A percentile compares a stretch with the other conserved stretches of the same genome.
phyloP scores from a whole-genome alignment of 768 basidiomycete genomes.

The Termitomyces sp. region DNA sequence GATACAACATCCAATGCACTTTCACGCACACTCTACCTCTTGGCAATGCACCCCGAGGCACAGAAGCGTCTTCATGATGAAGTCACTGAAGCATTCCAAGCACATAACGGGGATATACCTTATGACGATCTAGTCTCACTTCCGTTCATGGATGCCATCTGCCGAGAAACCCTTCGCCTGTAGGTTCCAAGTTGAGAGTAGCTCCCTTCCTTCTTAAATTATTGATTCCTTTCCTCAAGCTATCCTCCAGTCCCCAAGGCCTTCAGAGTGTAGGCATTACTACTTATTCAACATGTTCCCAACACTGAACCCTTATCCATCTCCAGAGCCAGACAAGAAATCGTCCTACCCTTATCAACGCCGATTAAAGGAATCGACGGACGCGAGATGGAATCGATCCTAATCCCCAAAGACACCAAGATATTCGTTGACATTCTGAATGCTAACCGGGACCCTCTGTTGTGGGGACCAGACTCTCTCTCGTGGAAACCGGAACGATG shows the following conservation, averaged over 20 bases:
- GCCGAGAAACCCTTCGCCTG: no score
- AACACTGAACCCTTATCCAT: neutral
- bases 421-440: no score
- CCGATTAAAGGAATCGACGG: no score
- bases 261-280: conserved; percentile 12
- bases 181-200: conserved; percentile 9
- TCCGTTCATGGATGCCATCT: conserved; percentile 22
- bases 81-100: conserved; percentile 22
- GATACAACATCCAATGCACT: conserved; percentile 32
- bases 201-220: neutral
- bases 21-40: conserved; percentile 23
- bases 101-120: no score
- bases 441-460: no score
- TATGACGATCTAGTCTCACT: conserved; percentile 18
- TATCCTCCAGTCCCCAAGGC: conserved; percentile 15
- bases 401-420: no score
- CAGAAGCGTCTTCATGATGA: conserved; percentile 34
- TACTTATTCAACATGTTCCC: neutral
- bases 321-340: neutral
- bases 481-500: no score
- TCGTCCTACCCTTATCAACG: neutral
- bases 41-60: conserved; percentile 27
- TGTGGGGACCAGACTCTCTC: no score
- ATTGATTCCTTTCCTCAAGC: neutral
- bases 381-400: no score